Conservation (phyloP, 2,329 filamentous ascomycete genomes). For the Dothidotthia symphoricarpi region DNA sequence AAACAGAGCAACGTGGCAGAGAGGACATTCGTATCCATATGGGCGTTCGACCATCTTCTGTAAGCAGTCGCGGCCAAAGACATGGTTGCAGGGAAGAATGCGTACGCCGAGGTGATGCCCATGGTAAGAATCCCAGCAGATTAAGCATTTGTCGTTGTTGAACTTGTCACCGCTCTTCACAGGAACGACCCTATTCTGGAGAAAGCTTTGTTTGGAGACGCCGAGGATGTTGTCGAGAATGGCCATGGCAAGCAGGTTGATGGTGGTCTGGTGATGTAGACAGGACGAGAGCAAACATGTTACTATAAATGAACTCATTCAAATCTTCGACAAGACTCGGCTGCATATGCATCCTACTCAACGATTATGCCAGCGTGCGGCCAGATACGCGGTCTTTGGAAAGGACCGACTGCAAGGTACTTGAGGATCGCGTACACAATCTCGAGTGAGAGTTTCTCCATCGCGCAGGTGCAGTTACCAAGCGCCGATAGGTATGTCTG, state of each 20-base stretch:
- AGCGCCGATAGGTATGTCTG: no score
- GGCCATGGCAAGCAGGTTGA: not conserved
- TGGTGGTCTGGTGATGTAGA: no score
- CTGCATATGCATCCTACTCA: not conserved
- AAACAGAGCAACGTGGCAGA: constrained; percentile 9
- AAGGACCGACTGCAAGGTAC: not conserved
- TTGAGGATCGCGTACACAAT: not conserved
- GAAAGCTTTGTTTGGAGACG: constrained; percentile 7
- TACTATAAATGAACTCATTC: no score
- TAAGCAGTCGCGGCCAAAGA: constrained; percentile 14
- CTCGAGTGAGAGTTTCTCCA: constrained; percentile 3
- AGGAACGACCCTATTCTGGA: constrained; percentile 7
- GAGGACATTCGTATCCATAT: constrained; percentile 10
- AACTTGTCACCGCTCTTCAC: constrained; percentile 11
- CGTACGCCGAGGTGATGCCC: constrained; percentile 9
- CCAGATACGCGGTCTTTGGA: not conserved
- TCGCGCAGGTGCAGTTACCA: not conserved
- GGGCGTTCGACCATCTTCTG: constrained; percentile 1
- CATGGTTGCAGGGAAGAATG: constrained; percentile 15
- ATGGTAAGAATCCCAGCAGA: constrained; percentile 16
- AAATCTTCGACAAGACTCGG: no score
- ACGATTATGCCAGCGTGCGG: not conserved
- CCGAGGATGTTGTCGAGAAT: not conserved
- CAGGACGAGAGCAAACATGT: no score
- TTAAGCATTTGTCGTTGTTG: constrained; percentile 12